phyloP scores from a whole-genome alignment of 1,139 yeast genomes.

The Blastobotrys aristatus region DNA sequence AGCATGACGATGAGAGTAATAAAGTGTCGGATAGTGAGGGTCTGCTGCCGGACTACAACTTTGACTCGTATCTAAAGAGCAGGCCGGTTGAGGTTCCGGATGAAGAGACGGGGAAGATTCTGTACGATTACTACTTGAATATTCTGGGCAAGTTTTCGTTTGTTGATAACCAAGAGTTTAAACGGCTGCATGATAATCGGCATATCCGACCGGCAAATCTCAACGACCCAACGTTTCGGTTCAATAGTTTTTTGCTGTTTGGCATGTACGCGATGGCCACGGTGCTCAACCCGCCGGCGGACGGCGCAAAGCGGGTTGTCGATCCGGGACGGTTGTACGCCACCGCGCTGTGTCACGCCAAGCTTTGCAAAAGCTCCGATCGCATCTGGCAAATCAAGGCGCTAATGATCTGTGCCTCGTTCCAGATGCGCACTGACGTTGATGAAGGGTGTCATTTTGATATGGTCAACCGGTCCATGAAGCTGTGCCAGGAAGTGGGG shows the following conservation, averaged over 20 bases:
- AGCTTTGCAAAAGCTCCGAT: slow-evolving; percentile 38
- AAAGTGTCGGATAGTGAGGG: slow-evolving; percentile 18
- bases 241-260: slow-evolving; percentile 24
- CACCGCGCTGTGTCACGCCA: slow-evolving; percentile 50
- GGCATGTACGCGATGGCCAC: slow-evolving; percentile 25
- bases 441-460: slow-evolving; percentile 50
- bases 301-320: slow-evolving; percentile 5
- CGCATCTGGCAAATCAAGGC: slow-evolving; percentile 46
- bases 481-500: slow-evolving; percentile 28
- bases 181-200: slow-evolving; percentile 22
- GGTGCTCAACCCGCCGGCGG: slow-evolving; percentile 9
- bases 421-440: slow-evolving; percentile 51
- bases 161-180: slow-evolving; percentile 22
- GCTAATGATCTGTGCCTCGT: slow-evolving; percentile 45
- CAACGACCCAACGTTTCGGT: slow-evolving; percentile 24
- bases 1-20: slow-evolving; percentile 4
- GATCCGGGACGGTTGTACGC: slow-evolving; percentile 44
- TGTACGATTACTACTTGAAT: slow-evolving; percentile 20
- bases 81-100: slow-evolving; percentile 22
- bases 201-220: slow-evolving; percentile 17
- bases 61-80: slow-evolving; percentile 24
- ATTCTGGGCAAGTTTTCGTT: slow-evolving; percentile 24
- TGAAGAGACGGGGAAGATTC: slow-evolving; percentile 19
- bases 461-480: slow-evolving; percentile 48
- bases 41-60: slow-evolving; percentile 27